Evolutionary conservation across 306 rosid species (phyloP).

Genomic region (Prunus armeniaca): DNA sequence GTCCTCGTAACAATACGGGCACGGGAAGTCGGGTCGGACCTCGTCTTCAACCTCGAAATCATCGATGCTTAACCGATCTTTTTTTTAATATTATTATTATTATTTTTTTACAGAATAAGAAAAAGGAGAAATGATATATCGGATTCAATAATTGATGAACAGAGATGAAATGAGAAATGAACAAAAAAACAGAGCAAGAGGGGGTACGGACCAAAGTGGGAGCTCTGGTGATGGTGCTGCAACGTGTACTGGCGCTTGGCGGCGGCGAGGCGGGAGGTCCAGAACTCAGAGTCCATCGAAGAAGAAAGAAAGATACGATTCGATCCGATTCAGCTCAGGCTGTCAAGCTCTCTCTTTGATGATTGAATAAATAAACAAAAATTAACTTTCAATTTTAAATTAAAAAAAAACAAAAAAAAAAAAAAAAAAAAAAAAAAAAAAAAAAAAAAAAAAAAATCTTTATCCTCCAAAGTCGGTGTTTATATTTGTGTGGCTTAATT

Average conservation of each 20-base stretch:
- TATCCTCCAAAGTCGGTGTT: background rate
- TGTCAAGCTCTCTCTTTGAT: conserved; percentile 1
- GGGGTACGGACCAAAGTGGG: conserved; percentile 55
- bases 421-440: no score
- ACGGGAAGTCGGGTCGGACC: conserved; percentile 79
- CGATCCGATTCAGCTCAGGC: conserved; percentile 27
- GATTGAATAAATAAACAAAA: no score
- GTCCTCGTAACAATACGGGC: conserved; percentile 91
- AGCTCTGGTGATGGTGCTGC: conserved; percentile 72
- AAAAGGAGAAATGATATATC: background rate
- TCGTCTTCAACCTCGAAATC: conserved; percentile 87
- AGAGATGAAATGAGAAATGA: background rate
- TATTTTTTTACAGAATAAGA: background rate
- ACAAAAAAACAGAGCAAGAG: background rate
- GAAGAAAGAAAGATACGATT: background rate
- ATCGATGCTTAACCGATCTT: conserved; percentile 87
- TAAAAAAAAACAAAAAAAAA: no score
- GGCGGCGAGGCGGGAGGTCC: conserved; percentile 95
- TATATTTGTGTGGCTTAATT: background rate
- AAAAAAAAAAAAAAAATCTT: background rate
- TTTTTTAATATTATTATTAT: background rate
- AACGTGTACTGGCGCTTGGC: conserved; percentile 81
- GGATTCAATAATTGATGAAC: background rate
- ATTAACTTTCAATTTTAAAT: no score
- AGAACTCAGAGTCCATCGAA: conserved; percentile 89